Percentiles rank a stretch among this genome's conserved stretches.
Conservation (phyloP, 1,139 yeast genomes). For the Hyphopichia burtonii region DNA sequence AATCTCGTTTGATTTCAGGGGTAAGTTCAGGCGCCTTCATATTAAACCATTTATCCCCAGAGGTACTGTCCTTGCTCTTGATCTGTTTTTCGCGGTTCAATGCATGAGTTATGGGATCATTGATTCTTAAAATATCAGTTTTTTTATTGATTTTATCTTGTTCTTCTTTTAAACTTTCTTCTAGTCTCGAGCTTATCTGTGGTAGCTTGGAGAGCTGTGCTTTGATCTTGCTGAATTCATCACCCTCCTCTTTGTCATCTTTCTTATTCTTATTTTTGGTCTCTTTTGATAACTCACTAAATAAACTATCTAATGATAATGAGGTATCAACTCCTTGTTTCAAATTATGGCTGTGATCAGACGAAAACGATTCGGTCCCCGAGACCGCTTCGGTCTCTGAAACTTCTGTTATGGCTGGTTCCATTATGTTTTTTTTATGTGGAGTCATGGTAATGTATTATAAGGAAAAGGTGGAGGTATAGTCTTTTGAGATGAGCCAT, state of each 20-base stretch:
- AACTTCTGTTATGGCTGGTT: conserved; percentile 9
- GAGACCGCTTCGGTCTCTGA: conserved; percentile 15
- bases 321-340: conserved; percentile 4
- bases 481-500: conserved; percentile 4
- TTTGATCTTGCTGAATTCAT: conserved; percentile 29
- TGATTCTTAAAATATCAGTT: conserved; percentile 32
- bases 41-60: conserved; percentile 76
- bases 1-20: conserved; percentile 69
- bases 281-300: conserved; percentile 29
- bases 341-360: conserved; percentile 7
- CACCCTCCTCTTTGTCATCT: conserved; percentile 9
- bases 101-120: conserved; percentile 47
- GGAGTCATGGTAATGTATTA: conserved; percentile 6
- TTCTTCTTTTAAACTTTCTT: conserved; percentile 16
- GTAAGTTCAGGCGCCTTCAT: conserved; percentile 82
- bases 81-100: conserved; percentile 13
- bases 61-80: conserved; percentile 25
- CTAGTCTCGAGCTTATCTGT: conserved; percentile 31
- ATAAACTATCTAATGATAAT: conserved; percentile 17
- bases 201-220: conserved; percentile 33
- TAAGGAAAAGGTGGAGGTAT: background rate
- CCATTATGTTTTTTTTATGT: conserved; percentile 3
- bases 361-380: conserved; percentile 12
- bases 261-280: conserved; percentile 6
- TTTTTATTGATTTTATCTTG: conserved; percentile 10